Evolutionary conservation across 1,284 basidiomycete species (phyloP).

Genomic region (Tausonia pullulans): DNA sequence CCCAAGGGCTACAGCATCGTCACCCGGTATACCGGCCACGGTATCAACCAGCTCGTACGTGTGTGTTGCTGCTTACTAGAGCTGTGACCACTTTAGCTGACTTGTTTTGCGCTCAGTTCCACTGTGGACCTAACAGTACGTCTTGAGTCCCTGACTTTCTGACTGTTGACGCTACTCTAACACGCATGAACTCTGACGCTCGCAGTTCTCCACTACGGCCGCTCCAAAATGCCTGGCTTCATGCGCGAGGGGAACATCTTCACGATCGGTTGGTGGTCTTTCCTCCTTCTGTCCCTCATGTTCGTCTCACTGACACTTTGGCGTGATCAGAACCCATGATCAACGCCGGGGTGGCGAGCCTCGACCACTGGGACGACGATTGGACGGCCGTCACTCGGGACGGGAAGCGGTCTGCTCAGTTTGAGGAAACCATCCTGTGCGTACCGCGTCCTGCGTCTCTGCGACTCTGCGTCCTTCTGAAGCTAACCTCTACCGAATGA

Average conservation of each 20-base stretch:
- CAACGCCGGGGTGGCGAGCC: slow-evolving; percentile 54
- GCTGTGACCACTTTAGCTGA: slow-evolving; percentile 9
- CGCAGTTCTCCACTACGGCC: slow-evolving; percentile 34
- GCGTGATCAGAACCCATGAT: slow-evolving; percentile 60
- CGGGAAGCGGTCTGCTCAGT: slow-evolving; percentile 82
- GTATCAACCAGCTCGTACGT: slow-evolving; percentile 68
- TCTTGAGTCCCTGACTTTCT: no score
- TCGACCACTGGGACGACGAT: slow-evolving; percentile 73
- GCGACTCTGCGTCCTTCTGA: slow-evolving; percentile 17
- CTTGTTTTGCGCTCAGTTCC: slow-evolving; percentile 23
- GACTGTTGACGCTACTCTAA: neutral
- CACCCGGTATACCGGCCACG: slow-evolving; percentile 81
- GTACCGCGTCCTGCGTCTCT: neutral
- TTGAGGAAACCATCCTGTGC: slow-evolving; percentile 79
- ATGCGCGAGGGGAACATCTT: slow-evolving; percentile 38
- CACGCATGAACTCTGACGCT: neutral
- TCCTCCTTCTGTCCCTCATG: slow-evolving; percentile 16
- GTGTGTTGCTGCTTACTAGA: no score
- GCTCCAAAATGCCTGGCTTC: slow-evolving; percentile 36
- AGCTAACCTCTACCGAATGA: neutral
- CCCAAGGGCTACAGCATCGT: slow-evolving; percentile 72
- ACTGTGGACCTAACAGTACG: slow-evolving; percentile 31
- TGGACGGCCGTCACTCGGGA: slow-evolving; percentile 89
- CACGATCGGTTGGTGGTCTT: slow-evolving; percentile 30
- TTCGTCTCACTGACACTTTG: slow-evolving; percentile 1